These are phyloP conservation scores for Calonectria naviculata DNA, from an alignment of 2,329 filamentous ascomycete genomes.

Conservation along the genomic window DNA sequence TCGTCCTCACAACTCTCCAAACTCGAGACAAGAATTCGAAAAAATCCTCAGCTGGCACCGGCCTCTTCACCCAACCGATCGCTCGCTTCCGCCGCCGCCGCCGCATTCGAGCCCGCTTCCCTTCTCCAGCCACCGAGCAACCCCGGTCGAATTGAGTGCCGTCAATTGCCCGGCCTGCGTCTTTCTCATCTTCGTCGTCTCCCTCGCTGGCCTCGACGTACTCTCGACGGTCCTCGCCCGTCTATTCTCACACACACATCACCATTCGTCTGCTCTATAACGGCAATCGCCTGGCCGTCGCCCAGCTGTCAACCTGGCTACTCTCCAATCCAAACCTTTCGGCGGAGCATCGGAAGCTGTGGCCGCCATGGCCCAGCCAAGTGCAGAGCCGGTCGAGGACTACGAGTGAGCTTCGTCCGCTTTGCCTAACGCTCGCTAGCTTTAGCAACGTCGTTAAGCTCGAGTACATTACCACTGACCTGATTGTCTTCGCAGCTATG, in stretches of 20 bases:
- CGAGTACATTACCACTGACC: neutral
- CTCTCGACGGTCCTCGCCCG: slow-evolving; percentile 10
- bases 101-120: neutral
- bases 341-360: slow-evolving; percentile 74
- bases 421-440: neutral
- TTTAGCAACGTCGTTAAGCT: neutral
- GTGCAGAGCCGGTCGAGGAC: slow-evolving; percentile 71
- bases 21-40: neutral
- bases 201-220: slow-evolving; percentile 23
- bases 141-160: slow-evolving; percentile 29
- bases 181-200: slow-evolving; percentile 33
- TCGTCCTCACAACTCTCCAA: neutral
- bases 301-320: slow-evolving; percentile 67
- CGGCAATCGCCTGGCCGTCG: slow-evolving; percentile 32
- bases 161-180: slow-evolving; percentile 29
- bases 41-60: too few relatives aligned
- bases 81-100: neutral
- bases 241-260: slow-evolving; percentile 8
- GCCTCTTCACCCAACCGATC: neutral
- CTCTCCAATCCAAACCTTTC: slow-evolving; percentile 69
- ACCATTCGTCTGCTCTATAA: slow-evolving; percentile 20
- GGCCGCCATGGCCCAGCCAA: slow-evolving; percentile 77
- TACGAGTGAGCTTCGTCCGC: slow-evolving; percentile 66
- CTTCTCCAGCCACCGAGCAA: slow-evolving; percentile 1
- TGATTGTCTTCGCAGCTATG: slow-evolving; percentile 70